Evolutionary conservation across 2,329 filamentous ascomycete genomes (phyloP).

Genomic region (Pseudogymnoascus sp.): DNA sequence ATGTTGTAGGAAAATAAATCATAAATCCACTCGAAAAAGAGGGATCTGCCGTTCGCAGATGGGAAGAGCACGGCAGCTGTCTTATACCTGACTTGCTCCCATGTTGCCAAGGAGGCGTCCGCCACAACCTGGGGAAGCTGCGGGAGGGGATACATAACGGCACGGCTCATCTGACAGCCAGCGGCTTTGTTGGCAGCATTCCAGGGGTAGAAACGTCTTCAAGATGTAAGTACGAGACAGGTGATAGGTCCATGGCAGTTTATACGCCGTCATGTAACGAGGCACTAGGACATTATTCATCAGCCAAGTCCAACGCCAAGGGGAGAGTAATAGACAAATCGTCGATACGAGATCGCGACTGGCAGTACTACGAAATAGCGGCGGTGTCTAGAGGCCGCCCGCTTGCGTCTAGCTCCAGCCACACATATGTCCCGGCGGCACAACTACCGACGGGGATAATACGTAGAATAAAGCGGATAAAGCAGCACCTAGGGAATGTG

Average conservation of each 20-base stretch:
- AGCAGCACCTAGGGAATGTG: not conserved
- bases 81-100: constrained; percentile 3
- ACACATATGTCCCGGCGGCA: not conserved
- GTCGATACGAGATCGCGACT: not conserved
- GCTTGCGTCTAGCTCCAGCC: not conserved
- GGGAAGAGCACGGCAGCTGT: not conserved
- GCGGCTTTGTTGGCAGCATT: not conserved
- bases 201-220: not conserved
- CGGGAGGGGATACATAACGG: not conserved
- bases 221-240: not conserved
- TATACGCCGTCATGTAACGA: not conserved
- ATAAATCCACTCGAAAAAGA: not conserved
- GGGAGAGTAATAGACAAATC: not conserved
- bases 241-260: not conserved
- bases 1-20: not conserved
- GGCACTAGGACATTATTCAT: not conserved
- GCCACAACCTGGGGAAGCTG: not conserved
- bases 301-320: not conserved
- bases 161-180: constrained; percentile 5
- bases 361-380: not conserved
- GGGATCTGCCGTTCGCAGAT: not conserved
- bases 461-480: not conserved
- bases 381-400: not conserved
- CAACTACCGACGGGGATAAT: not conserved
- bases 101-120: not conserved